Evolutionary conservation across 2,329 filamentous ascomycete species (phyloP), one percentile per base, ranked within the genome.

Genomic region (Aspergillus fischeri): DNA sequence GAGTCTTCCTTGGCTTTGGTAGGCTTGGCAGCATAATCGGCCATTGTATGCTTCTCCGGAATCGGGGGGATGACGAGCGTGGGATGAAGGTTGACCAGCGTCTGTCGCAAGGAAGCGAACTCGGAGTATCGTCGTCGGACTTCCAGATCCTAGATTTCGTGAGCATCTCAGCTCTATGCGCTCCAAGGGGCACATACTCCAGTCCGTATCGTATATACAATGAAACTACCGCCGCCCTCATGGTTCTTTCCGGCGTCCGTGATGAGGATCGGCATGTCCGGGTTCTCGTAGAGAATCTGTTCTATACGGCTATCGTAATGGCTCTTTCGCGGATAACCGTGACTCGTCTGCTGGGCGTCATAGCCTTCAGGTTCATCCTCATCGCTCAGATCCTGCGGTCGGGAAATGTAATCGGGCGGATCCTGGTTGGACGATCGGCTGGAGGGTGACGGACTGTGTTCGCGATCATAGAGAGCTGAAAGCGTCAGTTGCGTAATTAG

Each of bases 11-110:
- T 99, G 20, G 95, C 95, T 68, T 93, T 97, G 41, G 94, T 99
- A 1, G 95, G 94, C 67, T 96, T 97, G 28, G 95, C 92, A 17
- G 94, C 94, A 71, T 99, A 99, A 74, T 99, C 94, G 60, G 93
- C 93, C 89, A 99, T 96, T 49, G 92, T 94, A 75, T 99, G 94
- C 76, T 99, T 99, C 77, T 99, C 95, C 24, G 94, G 94, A 68
- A 99, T 99, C 3, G 94, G 94, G 7, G 94, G 95, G 53, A 99
- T 90, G 67, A 99, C 90, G 45, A 99, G 83, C 0, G 94, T 99
- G 7, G 95, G 94, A 71, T 99, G 95, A 60, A 99, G 83, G 66
- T 90, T 89, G 49, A 92, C 92, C 28, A 99, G 83, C 2, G 93
- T 93, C 67, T 92, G 88, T 68, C 94, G 86, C 56, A 99, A 79